Base-by-base conservation (phyloP, 1,284 basidiomycete genomes). In the Lentinus polychrous region DNA sequence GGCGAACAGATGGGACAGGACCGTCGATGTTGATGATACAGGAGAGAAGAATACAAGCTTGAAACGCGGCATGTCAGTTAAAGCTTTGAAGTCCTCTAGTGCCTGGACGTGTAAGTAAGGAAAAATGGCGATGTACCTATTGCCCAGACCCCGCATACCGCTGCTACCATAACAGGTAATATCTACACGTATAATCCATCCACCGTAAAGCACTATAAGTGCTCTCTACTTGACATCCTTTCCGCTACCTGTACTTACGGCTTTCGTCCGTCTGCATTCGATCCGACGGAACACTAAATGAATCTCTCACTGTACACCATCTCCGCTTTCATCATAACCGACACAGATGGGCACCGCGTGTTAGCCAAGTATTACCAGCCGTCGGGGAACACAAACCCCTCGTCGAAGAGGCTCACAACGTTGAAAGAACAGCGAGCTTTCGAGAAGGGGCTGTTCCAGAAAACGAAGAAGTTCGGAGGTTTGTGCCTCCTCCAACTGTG, bases 381-480 rank as follows among this genome's bases (percentile, higher is more conserved):
- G 0, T 86, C 91, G 59, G 78, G 79, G 49, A 75, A 83, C 45
- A 75, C 79, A 0, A 73, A 79, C 39, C 72, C 75, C 52, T 78
- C 81, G 54, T 69, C 71, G 38, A 89, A 87, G 61, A 78, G 80
- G 34, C 75, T 90, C 37, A 63, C 73, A 15, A 84, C 83, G 12
- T 62, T 91, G 58, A 97, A 98, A 68, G 95, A 99, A 63, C 95
- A 97, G 68, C 86, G 90, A 44, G 81, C 85, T 23, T 97, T 98
- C 62, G 96, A 99, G 74, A 95, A 95, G 74, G 89, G 87, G 2
- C 73, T 99, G 37, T 96, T 84, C 77, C 87, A 92, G 60, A 99
- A 99, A 74, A 94, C 93, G 0, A 89, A 92, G 70, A 90, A 94
- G 63, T 77, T 88, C 17, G 86, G 86, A 68, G 90, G 92, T 94